Conservation (phyloP, 345 rosid genomes). For the Pugionium cornutum region DNA sequence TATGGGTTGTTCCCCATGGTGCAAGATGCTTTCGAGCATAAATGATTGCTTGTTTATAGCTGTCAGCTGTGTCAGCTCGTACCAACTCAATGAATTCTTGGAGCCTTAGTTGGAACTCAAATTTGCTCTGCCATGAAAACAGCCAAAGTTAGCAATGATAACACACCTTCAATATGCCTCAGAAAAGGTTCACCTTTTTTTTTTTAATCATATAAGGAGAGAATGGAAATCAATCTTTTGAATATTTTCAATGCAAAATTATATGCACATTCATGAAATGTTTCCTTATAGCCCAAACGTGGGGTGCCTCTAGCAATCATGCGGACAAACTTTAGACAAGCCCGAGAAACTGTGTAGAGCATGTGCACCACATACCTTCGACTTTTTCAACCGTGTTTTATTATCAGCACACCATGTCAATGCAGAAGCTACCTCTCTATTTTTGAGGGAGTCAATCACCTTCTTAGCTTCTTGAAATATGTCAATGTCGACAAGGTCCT, state of each 20-base stretch:
- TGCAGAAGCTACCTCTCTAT: constrained; percentile 81
- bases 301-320: constrained; percentile 2
- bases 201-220: constrained; percentile 1
- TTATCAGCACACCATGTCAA: constrained; percentile 91
- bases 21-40: constrained; percentile 85
- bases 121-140: constrained; percentile 64
- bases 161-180: not conserved
- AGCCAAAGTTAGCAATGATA: not conserved
- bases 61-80: constrained; percentile 74
- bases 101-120: constrained; percentile 92
- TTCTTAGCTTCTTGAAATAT: constrained; percentile 84
- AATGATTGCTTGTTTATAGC: constrained; percentile 64
- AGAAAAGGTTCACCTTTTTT: not conserved
- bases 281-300: not conserved
- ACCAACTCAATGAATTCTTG: constrained; percentile 94
- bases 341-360: not conserved
- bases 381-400: constrained; percentile 85
- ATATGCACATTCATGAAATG: not conserved
- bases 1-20: constrained; percentile 85
- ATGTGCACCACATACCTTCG: constrained; percentile 56
- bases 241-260: not conserved
- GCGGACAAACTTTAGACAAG: not conserved
- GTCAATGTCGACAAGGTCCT: constrained; percentile 97
- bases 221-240: not conserved
- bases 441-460: constrained; percentile 84